Conservation (phyloP, 441 rosid species). For the Croton setiger region DNA sequence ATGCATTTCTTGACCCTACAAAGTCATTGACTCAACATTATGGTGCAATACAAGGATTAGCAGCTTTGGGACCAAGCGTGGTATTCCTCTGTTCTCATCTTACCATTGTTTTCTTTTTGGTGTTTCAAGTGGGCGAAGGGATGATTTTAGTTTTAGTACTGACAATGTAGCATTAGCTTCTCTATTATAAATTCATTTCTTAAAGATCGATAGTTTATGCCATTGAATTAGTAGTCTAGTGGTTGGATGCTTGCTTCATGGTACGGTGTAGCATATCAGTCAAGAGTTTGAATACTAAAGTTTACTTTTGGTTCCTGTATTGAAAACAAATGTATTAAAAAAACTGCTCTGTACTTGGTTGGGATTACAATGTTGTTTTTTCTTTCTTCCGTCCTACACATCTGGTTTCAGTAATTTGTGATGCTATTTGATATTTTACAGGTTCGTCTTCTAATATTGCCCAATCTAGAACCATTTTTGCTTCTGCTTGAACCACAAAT, state of each 20-base stretch:
- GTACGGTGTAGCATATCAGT: background rate
- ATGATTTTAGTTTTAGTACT: background rate
- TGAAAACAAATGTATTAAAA: background rate
- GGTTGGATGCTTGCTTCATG: background rate
- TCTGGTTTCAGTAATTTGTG: slow-evolving; percentile 16
- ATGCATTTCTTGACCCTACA: slow-evolving; percentile 79
- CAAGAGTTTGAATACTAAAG: background rate
- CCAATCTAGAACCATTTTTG: slow-evolving; percentile 79
- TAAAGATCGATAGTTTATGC: background rate
- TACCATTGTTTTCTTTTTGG: background rate
- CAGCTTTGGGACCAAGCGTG: slow-evolving; percentile 81
- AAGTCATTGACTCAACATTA: slow-evolving; percentile 85
- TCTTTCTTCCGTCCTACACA: background rate
- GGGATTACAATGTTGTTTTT: background rate
- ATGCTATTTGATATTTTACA: slow-evolving; percentile 28
- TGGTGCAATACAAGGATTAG: slow-evolving; percentile 95
- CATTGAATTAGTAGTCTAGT: background rate
- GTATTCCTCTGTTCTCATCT: slow-evolving; percentile 39
- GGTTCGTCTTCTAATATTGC: slow-evolving; percentile 81
- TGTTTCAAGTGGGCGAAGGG: background rate
- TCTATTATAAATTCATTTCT: background rate
- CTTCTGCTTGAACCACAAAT: slow-evolving; percentile 81
- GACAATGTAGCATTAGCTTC: background rate
- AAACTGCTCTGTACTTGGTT: background rate
- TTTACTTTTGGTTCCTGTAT: background rate